Evolutionary conservation across 2,329 filamentous ascomycete species (phyloP), one percentile per base, ranked within the genome.

Genomic region (Fusarium paranaense): DNA sequence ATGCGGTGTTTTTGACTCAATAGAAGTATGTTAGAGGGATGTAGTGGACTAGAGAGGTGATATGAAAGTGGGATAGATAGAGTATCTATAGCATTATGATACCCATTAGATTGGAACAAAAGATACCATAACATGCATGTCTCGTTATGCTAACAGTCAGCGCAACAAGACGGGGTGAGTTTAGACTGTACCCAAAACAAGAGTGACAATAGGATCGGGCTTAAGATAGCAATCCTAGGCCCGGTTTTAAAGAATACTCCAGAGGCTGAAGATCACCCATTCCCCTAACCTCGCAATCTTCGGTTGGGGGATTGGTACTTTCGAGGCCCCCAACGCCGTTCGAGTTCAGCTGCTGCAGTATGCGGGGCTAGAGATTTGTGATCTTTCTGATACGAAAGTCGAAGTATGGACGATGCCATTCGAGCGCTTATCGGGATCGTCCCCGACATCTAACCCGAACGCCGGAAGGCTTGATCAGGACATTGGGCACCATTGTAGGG

Each of bases 1-100:
- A 64, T 45, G 25, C 37, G 69, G 62, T 59, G 59, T 68, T 45
- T 30, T 37, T 63, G 62, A 62, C 22, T 63, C 57, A 18, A 16
- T 18, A 38, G 35, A 32, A 25, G 27, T 18, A 22, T 27, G 16
- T 10, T 22, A 62, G 22, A n/a, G 27, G 37, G 40, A 33, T 9
- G 18, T 22, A 56, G 20, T 20, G 7, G 10, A 20, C 27, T 52
- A 20, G 18, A 32, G 47, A 20, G 27, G 27, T 6, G 18, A 52
- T 52, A 32, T 5, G 47, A 11, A 52, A 52, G 4, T 20, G 18
- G 27, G 27, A 52, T 52, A 52, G 27, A 52, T 52, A 52, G 47
- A 52, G 47, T 52, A 52, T 52, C 27, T 32, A 52, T 52, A 11
- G 11, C 18, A 30, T 32, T 20, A 52, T 52, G 27, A 32, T 52